Conservation (phyloP, 148 eudicot species). For the Rhododendron simsii region DNA sequence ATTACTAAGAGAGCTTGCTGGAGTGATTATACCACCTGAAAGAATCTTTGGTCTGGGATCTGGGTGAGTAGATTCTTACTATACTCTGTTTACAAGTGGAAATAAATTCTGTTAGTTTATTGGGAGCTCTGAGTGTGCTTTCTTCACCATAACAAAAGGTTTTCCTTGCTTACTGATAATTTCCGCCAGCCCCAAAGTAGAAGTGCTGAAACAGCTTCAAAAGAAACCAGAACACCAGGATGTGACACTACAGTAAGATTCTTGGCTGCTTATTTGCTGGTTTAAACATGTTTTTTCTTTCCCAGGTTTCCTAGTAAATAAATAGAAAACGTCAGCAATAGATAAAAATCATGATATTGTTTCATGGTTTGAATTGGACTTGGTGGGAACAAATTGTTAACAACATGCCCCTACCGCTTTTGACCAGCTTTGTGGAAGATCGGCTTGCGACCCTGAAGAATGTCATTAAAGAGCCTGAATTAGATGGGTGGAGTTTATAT, state of each 20-base stretch:
- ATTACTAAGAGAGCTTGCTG: constrained; percentile 80
- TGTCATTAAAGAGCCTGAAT: constrained; percentile 85
- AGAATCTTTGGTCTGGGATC: constrained; percentile 88
- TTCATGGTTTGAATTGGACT: background rate
- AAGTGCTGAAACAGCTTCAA: constrained; percentile 91
- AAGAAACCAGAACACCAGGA: constrained; percentile 87
- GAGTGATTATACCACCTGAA: constrained; percentile 83
- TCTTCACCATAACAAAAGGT: background rate
- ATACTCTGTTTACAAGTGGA: background rate
- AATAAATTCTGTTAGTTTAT: background rate
- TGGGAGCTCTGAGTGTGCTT: background rate
- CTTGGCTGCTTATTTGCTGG: constrained; percentile 1
- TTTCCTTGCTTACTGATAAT: background rate
- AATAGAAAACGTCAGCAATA: background rate
- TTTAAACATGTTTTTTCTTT: background rate
- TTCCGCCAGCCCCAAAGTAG: constrained; percentile 75
- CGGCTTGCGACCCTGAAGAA: constrained; percentile 88
- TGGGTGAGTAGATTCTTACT: constrained; percentile 48
- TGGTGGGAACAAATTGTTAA: background rate
- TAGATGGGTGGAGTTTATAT: constrained; percentile 84
- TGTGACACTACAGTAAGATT: constrained; percentile 74
- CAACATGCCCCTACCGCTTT: background rate
- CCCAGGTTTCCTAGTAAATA: background rate
- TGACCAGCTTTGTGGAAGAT: constrained; percentile 94
- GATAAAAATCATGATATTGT: background rate